Conservation (phyloP, 352 stramenopile genomes). For the Pythium coloratum region DNA sequence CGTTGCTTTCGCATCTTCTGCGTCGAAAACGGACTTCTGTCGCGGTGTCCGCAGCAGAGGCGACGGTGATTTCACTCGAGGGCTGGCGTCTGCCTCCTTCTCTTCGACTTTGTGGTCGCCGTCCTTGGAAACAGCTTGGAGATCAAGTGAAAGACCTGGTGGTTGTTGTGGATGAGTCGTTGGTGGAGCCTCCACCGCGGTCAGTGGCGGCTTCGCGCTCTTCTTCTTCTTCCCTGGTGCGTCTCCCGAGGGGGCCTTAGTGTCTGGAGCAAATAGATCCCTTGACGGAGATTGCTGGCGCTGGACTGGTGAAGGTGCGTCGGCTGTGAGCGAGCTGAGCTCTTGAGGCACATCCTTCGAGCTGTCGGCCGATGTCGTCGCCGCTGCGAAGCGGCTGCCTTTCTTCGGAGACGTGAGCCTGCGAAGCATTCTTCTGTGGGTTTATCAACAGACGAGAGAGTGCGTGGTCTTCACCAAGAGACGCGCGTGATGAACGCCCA, state of each 20-base stretch:
- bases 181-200: neutral
- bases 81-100: neutral
- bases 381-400: slow-evolving; percentile 17
- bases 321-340: neutral
- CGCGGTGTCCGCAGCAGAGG: slow-evolving; percentile 15
- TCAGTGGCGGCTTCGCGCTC: neutral
- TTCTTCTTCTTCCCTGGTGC: neutral
- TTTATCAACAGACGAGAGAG: too few relatives aligned
- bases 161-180: neutral
- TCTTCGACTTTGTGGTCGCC: neutral
- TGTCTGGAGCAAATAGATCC: neutral
- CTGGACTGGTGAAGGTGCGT: neutral
- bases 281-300: neutral
- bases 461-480: neutral
- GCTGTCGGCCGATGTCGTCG: neutral
- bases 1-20: slow-evolving; percentile 9
- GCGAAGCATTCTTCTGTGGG: slow-evolving; percentile 12
- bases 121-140: neutral
- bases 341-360: neutral
- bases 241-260: neutral
- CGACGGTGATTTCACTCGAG: neutral
- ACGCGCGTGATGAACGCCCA: neutral
- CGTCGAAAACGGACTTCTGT: slow-evolving; percentile 5
- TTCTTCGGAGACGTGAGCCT: slow-evolving; percentile 20
- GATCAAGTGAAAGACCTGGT: neutral